A percentile compares a stretch with the other conserved stretches of the same genome.
phyloP scores from a whole-genome alignment of 306 rosid genomes.

The Prunus kanzakura region DNA sequence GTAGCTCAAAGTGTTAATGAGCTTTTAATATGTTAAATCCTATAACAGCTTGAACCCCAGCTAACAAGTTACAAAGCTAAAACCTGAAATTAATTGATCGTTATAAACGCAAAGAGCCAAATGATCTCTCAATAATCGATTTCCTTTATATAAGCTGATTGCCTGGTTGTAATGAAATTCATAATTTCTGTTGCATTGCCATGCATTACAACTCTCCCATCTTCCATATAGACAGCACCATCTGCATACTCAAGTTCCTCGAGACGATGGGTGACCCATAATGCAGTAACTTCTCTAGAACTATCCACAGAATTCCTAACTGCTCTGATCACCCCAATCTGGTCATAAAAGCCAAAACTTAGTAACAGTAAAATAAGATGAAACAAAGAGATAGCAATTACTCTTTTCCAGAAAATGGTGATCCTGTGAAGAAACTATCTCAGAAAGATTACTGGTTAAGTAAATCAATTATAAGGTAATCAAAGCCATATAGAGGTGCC shows the following conservation, averaged over 20 bases:
- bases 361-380: not conserved
- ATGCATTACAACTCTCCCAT: conserved; percentile 59
- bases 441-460: not conserved
- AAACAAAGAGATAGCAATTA: not conserved
- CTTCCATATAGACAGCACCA: conserved; percentile 89
- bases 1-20: too few species aligned
- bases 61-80: not conserved
- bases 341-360: conserved; percentile 13
- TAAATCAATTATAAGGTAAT: not conserved
- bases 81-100: too few species aligned
- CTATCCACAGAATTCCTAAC: conserved; percentile 58
- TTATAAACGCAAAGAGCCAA: not conserved
- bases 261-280: conserved; percentile 89
- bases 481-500: not conserved
- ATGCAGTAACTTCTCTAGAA: conserved; percentile 66
- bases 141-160: conserved; percentile 63
- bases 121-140: conserved; percentile 34
- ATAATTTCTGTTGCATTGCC: conserved; percentile 52
- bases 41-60: not conserved
- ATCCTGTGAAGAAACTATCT: not conserved
- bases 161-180: conserved; percentile 57
- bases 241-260: conserved; percentile 84
- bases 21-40: too few species aligned
- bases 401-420: not conserved
- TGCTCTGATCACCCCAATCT: conserved; percentile 77